Base-by-base conservation (phyloP, 2,329 filamentous ascomycete species). In the Penicillium sp. region DNA sequence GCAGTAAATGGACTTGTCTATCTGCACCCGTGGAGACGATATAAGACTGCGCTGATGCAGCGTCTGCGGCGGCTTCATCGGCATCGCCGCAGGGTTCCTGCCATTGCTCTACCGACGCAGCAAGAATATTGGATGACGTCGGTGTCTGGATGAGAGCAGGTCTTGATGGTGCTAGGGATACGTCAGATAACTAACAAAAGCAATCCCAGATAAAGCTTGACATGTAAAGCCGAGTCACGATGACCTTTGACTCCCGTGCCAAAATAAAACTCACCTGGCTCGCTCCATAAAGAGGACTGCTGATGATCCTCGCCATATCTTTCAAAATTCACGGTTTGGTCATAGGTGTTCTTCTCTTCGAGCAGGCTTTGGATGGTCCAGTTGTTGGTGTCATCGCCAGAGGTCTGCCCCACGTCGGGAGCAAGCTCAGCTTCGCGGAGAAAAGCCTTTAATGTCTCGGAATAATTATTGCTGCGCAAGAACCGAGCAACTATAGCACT, bases 301-400 rank as follows among this genome's bases (percentile, higher is more conserved):
- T 70, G 64, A 48, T 74, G 70, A n/a, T 72, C 65, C 1, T 72
- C 53, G 6, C 73, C 75, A 41, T 77, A 62, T 59, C 77, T 79
- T 59, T 83, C 80, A 53, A 81, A 81, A 3, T 68, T 70, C 24
- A 76, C 61, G 48, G 70, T 78, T 12, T 78, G 61, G 58, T 83
- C 80, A 56, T 78, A 83, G 0, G 68, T 69, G 57, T 72, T 75
- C 66, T 83, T 83, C 64, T 83, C 80, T 43, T 80, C 73, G 7
- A 83, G 68, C n/a, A 83, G 69, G 39, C 74, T 69, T 58, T 83
- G 80, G 45, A 83, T 74, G 3, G 79, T 81, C 62, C 80, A 68
- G 46, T 73, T 69, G 28, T 69, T 68, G 43, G 68, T 69, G 10
- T 60, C 51, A 9, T 54, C 58, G 35, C 56, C 57, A 12, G 52